Conservation (phyloP, 2,329 filamentous ascomycete species). For the Raffaelea albimanens region DNA sequence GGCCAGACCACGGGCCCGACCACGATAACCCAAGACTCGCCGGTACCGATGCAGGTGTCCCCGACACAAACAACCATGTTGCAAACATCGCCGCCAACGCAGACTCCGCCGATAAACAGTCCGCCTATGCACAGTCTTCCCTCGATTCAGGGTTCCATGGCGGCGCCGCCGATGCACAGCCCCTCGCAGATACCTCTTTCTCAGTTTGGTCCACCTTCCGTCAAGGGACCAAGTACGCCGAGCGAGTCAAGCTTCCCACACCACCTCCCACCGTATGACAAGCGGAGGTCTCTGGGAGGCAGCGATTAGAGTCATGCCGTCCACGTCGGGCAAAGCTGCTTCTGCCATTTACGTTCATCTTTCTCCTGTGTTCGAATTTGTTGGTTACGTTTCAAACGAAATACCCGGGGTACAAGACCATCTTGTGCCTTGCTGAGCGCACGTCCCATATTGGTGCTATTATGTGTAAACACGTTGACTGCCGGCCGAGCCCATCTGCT, state of each 20-base stretch:
- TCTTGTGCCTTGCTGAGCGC: neutral
- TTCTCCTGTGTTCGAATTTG: neutral
- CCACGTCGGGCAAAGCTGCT: too few species aligned
- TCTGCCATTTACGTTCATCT: neutral
- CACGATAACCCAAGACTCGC: neutral
- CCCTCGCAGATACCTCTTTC: neutral
- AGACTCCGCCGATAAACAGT: neutral
- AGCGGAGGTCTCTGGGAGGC: neutral
- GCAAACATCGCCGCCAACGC: neutral
- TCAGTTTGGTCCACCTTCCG: neutral
- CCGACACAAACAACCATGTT: neutral
- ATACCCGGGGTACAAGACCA: too few species aligned
- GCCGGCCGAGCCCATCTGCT: too few species aligned
- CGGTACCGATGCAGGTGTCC: conserved; percentile 6
- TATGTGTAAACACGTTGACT: too few species aligned
- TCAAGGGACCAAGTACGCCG: conserved; percentile 10
- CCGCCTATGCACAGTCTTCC: neutral
- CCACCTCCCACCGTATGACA: conserved; percentile 5
- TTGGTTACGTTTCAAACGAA: neutral
- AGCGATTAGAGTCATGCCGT: neutral
- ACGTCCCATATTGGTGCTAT: neutral
- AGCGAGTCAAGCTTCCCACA: conserved; percentile 7
- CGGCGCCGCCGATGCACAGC: conserved; percentile 1
- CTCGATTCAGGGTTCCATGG: neutral
- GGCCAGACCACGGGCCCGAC: neutral